phyloP scores from a whole-genome alignment of 768 basidiomycete genomes.

The Pulveroboletus sp. region DNA sequence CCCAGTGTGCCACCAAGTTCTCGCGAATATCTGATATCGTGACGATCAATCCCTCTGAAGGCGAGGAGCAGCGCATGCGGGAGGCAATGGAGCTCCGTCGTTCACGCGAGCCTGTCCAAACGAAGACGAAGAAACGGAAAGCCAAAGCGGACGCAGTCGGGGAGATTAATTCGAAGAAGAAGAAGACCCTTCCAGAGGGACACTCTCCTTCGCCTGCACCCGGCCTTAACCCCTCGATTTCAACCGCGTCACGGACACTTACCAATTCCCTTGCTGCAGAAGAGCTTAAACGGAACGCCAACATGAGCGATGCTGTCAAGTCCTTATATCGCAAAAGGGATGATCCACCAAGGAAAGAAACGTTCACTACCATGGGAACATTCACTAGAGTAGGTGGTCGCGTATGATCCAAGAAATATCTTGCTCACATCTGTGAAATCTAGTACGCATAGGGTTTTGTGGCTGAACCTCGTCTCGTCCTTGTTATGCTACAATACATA shows the following conservation, averaged over 20 bases:
- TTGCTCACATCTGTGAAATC: slow-evolving; percentile 3
- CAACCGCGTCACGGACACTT: slow-evolving; percentile 63
- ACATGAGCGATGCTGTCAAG: slow-evolving; percentile 85
- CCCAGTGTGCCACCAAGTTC: slow-evolving; percentile 75
- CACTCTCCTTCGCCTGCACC: slow-evolving; percentile 27
- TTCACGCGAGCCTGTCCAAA: slow-evolving; percentile 52
- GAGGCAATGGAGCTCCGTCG: slow-evolving; percentile 56
- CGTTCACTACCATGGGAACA: slow-evolving; percentile 90
- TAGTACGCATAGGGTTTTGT: slow-evolving; percentile 22
- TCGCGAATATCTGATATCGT: slow-evolving; percentile 53
- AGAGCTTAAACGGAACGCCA: slow-evolving; percentile 78
- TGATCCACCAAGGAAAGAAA: slow-evolving; percentile 66
- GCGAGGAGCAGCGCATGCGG: slow-evolving; percentile 62
- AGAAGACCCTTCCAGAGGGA: slow-evolving; percentile 22
- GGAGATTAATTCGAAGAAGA: slow-evolving; percentile 43
- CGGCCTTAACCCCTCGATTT: slow-evolving; percentile 45
- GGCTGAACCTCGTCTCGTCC: not conserved
- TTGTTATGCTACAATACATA: slow-evolving; percentile 6
- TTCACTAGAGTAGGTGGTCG: slow-evolving; percentile 75
- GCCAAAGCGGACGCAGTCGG: slow-evolving; percentile 37
- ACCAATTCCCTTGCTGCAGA: slow-evolving; percentile 71
- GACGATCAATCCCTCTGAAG: slow-evolving; percentile 64
- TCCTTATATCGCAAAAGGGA: slow-evolving; percentile 64
- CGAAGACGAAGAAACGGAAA: slow-evolving; percentile 59
- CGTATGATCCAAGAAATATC: not conserved